These are phyloP conservation scores for Yamadazyma membranifaciens DNA, from an alignment of 1,139 yeast species.

Conservation along the genomic window DNA sequence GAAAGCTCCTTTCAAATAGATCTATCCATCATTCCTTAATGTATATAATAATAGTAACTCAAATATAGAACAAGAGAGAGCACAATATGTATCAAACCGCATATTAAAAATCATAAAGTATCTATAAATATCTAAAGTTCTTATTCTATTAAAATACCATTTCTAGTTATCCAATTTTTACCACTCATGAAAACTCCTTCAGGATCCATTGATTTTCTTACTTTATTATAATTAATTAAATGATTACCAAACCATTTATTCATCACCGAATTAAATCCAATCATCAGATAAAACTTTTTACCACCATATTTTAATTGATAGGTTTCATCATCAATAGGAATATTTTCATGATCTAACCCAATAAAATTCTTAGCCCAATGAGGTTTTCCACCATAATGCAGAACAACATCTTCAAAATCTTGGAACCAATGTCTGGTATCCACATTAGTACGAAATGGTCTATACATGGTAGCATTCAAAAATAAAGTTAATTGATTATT, in stretches of 20 bases:
- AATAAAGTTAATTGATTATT: conserved; percentile 81
- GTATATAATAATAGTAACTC: background rate
- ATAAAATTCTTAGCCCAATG: conserved; percentile 99
- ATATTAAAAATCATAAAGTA: background rate
- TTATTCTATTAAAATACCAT: conserved; percentile 56
- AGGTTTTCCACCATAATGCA: conserved; percentile 85
- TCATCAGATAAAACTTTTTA: conserved; percentile 68
- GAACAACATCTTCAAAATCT: conserved; percentile 75
- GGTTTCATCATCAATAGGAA: conserved; percentile 33
- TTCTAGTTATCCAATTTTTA: conserved; percentile 73
- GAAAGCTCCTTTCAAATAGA: conserved; percentile 63
- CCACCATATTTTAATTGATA: conserved; percentile 44
- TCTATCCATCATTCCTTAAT: no score
- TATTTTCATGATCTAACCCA: conserved; percentile 47
- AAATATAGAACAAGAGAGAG: background rate
- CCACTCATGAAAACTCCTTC: conserved; percentile 78
- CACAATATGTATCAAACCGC: background rate
- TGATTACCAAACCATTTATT: conserved; percentile 80
- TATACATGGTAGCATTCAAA: conserved; percentile 91
- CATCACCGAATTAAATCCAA: conserved; percentile 71
- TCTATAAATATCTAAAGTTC: conserved; percentile 8
- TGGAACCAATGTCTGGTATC: conserved; percentile 81
- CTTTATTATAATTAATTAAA: conserved; percentile 54
- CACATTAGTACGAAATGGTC: conserved; percentile 80
- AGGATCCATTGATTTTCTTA: conserved; percentile 74